Base-by-base conservation (phyloP, 106 monocot species). In the Iris macrosiphon region DNA sequence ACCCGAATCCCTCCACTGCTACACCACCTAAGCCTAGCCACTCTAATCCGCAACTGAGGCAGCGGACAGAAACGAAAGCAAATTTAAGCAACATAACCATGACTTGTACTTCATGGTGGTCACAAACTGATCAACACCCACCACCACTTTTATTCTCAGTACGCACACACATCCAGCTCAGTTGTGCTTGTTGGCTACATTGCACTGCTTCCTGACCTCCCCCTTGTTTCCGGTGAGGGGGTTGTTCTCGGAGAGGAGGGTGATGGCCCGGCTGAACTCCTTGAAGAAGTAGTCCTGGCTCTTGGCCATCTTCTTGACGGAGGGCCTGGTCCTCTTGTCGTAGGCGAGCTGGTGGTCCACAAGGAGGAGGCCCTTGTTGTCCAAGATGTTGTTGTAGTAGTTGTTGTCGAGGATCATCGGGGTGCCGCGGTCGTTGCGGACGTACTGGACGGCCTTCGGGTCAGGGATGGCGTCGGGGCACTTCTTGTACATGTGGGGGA, bases 361-460 rank as follows among this genome's bases (percentile, higher is more conserved):
- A 8, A 65, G 30, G 40, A 88, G 75, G 1, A 88, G 69, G 31
- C 88, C 88, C 78, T 82, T 82, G 82, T 75, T 56, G 49, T 82
- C 82, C 2, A 88, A 66, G 31, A 88, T 88, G 72, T 87, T 87
- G 61, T 41, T 46, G 79, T 88, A 88, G 75, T 88, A 88, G 82
- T 88, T 82, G 72, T 88, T 88, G 79, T 88, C 88, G 0, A 88
- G 79, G 57, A 68, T 72, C 88, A 88, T 88, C 4, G 82, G 88
- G 1, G 88, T 82, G 24, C 78, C 82, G 0, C 88, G 71, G 65
- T 88, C 88, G 52, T 88, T 88, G 7, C 82, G 60, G 27, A 88
- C 88, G 65, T 82, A 88, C 47, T 88, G 88, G 24, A 88, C 88
- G 8, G 82, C 78, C 72, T 88, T 88, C 2, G 88, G 82, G 69